Evolutionary conservation across 2,329 filamentous ascomycete species (phyloP), one percentile per base, ranked within the genome.

Genomic region (Aspergillus sp.): DNA sequence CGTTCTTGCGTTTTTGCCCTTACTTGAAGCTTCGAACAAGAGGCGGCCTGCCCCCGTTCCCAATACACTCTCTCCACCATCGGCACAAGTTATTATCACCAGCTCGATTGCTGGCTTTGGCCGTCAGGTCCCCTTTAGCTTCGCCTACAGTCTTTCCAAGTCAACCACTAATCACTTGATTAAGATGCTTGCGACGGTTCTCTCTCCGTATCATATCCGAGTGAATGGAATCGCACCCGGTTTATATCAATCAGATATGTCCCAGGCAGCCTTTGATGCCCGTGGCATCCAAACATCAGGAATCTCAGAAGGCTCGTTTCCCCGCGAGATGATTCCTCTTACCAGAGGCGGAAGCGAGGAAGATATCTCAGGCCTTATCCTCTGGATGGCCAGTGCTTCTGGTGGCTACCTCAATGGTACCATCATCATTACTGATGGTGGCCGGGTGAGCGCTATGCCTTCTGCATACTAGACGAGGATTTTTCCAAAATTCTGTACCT

Each of bases 351-450:
- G 83, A 1, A 73, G 76, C 33, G 74, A 80, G 45, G 66, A 79
- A 52, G 83, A 86, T 55, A 79, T 88, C 70, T 79, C 75, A 1
- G 82, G 83, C 1, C 70, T 79, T 38, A 74, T 87, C 27, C 59
- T 88, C 40, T 87, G 82, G 68, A 69, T 88, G 58, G 79, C 78
- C 4, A 81, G 79, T 39, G 68, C 76, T 48, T 82, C 82, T 3
- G 84, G 84, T 1, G 78, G 77, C 4, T 87, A 84, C 60, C 69
- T 78, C 53, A 86, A 86, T 60, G 84, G 83, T 2, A 76, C 75
- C 46, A 73, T 82, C 11, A 65, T 85, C 37, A 64, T 85, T 6
- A 70, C 79, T 0, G 84, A 87, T 58, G 83, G 83, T 39, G 83
- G 82, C 1, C 71, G 81, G 45, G 57, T 87, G 39, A 70, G 70